phyloP scores from a whole-genome alignment of 139 green algal species.

The Picochlorum sp. region DNA sequence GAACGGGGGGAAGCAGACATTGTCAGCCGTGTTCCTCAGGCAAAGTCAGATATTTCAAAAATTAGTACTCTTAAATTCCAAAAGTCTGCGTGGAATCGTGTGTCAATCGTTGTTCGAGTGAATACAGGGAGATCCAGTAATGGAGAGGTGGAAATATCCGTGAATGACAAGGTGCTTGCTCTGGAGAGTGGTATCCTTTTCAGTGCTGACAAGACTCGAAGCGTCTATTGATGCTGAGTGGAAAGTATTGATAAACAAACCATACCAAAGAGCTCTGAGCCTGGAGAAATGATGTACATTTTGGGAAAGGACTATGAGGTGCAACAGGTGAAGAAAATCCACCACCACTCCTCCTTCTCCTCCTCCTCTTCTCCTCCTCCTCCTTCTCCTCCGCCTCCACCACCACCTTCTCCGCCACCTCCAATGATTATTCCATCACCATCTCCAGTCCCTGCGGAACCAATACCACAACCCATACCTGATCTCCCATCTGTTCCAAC shows the following conservation, averaged over 20 bases:
- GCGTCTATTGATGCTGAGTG: not conserved
- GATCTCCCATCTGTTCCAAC: not conserved
- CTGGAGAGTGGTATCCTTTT: not conserved
- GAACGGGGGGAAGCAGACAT: not conserved
- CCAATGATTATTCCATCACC: not conserved
- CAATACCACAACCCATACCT: not conserved
- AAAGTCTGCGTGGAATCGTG: not conserved
- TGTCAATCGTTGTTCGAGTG: not conserved
- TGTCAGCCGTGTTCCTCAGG: not conserved
- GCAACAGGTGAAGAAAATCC: not conserved
- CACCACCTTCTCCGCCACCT: not conserved
- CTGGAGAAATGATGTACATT: not conserved
- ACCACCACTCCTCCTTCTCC: too few relatives aligned
- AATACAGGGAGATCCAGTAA: not conserved
- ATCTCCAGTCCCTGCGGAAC: not conserved
- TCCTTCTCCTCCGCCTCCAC: not conserved
- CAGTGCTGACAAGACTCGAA: not conserved
- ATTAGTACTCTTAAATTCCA: not conserved
- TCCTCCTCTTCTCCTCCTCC: conserved; percentile 9
- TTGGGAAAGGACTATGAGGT: not conserved
- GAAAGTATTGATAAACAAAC: not conserved
- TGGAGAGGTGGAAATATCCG: conserved; percentile 1
- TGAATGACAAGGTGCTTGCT: conserved; percentile 7
- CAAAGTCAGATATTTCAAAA: not conserved
- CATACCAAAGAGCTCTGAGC: too few relatives aligned